Percentiles rank a stretch among this genome's conserved stretches.
Conservation (phyloP, 306 rosid genomes). For the Dicorynia guianensis region DNA sequence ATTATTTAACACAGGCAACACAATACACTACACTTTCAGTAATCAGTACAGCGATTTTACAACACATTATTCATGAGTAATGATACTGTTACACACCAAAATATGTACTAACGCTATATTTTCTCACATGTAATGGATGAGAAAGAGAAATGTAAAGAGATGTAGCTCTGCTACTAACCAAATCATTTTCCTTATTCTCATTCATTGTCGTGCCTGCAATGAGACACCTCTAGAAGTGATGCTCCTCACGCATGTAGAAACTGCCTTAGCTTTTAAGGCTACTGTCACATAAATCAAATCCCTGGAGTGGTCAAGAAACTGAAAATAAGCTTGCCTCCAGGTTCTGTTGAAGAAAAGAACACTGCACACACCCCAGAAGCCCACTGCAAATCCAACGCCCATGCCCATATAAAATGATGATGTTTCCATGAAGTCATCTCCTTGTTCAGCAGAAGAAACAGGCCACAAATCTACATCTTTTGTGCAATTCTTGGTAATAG, state of each 20-base stretch:
- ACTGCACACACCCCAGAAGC: not conserved
- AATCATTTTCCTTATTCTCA: too few relatives aligned
- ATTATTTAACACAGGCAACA: too few relatives aligned
- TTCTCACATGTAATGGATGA: too few relatives aligned
- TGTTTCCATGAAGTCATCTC: not conserved
- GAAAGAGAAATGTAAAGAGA: too few relatives aligned
- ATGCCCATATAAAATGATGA: not conserved
- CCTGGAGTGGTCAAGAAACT: not conserved
- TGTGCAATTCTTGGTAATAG: not conserved
- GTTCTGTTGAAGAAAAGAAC: conserved; percentile 3
- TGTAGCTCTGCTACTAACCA: too few relatives aligned
- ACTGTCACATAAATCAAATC: not conserved
- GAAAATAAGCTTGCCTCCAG: conserved; percentile 20
- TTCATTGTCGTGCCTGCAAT: not conserved
- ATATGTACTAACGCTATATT: too few relatives aligned
- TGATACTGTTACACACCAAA: too few relatives aligned
- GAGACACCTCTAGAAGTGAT: not conserved
- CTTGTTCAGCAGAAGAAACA: not conserved
- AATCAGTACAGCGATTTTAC: too few relatives aligned
- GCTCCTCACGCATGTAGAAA: not conserved
- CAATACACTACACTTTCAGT: too few relatives aligned
- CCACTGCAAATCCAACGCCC: conserved; percentile 5
- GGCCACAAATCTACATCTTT: not conserved
- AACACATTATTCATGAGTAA: too few relatives aligned
- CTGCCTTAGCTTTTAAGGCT: not conserved